Conservation (phyloP, 306 rosid species). For the Ceratonia siliqua region DNA sequence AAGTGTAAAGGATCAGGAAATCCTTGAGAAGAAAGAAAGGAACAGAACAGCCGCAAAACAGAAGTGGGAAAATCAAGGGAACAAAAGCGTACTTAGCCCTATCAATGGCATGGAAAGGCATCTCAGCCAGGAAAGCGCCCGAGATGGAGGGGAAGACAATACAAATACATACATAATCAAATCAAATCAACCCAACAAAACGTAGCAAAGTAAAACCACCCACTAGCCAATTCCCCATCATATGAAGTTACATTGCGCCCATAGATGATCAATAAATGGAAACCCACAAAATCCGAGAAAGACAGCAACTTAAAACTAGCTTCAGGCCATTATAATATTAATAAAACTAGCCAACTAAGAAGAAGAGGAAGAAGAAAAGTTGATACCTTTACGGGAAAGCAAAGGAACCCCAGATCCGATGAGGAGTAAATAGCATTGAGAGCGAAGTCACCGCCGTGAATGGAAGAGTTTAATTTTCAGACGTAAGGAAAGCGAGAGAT, state of each 20-base stretch:
- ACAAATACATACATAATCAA: constrained; percentile 10
- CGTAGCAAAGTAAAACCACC: constrained; percentile 5
- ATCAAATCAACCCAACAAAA: constrained; percentile 23
- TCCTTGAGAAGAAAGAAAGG: constrained; percentile 18
- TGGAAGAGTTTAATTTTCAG: constrained; percentile 13
- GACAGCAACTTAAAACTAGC: constrained; percentile 15
- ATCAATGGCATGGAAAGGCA: not conserved
- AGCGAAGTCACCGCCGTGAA: constrained; percentile 35
- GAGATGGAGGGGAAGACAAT: not conserved
- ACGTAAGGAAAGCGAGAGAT: constrained; percentile 30
- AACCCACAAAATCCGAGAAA: constrained; percentile 38
- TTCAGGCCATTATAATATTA: constrained; percentile 9
- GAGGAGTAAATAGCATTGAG: constrained; percentile 30
- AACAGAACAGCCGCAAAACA: constrained; percentile 9
- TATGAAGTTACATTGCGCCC: constrained; percentile 23
- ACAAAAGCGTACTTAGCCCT: not conserved
- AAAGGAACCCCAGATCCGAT: constrained; percentile 76
- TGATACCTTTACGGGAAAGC: constrained; percentile 47
- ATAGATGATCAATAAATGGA: constrained; percentile 24
- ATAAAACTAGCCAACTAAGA: not conserved
- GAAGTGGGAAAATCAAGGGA: not conserved
- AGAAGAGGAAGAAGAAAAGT: constrained; percentile 12
- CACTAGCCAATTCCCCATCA: constrained; percentile 12
- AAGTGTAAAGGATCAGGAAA: constrained; percentile 1
- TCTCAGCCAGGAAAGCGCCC: constrained; percentile 6